Evolutionary conservation across 371 early-diverging fungal genomes (phyloP), one percentile per base, ranked within the genome.

Genomic region (Lichtheimia hyalospora): DNA sequence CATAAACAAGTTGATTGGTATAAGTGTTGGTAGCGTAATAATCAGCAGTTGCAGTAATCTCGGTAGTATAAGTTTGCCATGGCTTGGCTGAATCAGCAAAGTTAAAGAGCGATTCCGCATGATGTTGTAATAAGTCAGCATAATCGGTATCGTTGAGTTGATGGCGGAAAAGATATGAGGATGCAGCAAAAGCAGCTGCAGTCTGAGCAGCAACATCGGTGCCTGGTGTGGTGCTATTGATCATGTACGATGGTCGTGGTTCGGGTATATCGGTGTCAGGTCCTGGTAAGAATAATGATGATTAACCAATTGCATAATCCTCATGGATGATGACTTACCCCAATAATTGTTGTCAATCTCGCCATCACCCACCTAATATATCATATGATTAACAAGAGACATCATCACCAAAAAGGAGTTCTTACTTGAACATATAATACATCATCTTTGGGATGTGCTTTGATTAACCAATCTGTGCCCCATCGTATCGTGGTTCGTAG

Each of bases 381-480:
- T 34, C 34, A 34, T 34, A 1, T 1, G 5, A 1, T 8, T 8
- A 2, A 8, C 6, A 2, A 2, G 8, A 49, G 21, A 3, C 15
- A 49, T 49, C 27, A 24, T 52, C 16, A 25, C 23, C 15, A 16
- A 34, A 27, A 27, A 18, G n/a, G 49, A 46, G 25, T 18, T 16
- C 54, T 62, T 66, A 67, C 75, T 49, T 75, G 73, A 24, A 75
- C 67, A 28, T 54, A 82, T 20, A 86, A 64, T 3, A 74, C 74
- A 57, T 75, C 66, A 25, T 69, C 67, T 43, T 78, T 61, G 14
- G 83, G 80, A 60, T 86, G 84, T 1, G 85, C 84, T 55, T 83
- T 82, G 24, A 84, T 82, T 25, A 86, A 58, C 84, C 85, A 86
- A 64, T 85, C 85, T 48, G 80, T 81, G 5, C 84, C 87, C 85